These are phyloP conservation scores for Fusarium sp. DNA, from an alignment of 2,329 filamentous ascomycete species.

Conservation along the genomic window DNA sequence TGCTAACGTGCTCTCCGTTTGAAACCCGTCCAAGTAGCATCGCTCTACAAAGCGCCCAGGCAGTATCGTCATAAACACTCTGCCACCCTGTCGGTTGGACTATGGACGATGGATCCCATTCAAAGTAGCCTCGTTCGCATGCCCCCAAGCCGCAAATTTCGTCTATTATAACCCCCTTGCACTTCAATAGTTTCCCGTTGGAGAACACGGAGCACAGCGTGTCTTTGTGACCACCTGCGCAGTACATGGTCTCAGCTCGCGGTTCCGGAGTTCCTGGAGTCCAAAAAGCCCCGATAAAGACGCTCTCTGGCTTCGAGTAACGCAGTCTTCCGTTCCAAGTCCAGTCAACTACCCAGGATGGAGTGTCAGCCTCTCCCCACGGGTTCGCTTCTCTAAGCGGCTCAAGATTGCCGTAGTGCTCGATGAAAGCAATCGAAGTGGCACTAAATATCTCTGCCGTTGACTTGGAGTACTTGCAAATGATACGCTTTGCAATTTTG, in stretches of 20 bases:
- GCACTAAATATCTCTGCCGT: conserved; percentile 14
- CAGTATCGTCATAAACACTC: conserved; percentile 13
- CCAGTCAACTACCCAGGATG: conserved; percentile 26
- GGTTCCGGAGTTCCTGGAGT: conserved; percentile 15
- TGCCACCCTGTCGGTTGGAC: conserved; percentile 7
- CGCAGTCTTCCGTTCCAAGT: conserved; percentile 20
- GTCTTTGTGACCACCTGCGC: neutral
- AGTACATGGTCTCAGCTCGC: conserved; percentile 16
- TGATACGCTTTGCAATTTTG: conserved; percentile 10
- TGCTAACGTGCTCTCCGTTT: conserved; percentile 12
- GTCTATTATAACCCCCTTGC: conserved; percentile 15
- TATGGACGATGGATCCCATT: conserved; percentile 14
- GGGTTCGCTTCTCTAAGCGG: conserved; percentile 25
- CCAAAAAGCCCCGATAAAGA: conserved; percentile 20
- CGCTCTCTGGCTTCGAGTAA: conserved; percentile 19
- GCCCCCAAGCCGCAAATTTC: conserved; percentile 16
- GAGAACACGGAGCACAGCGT: neutral
- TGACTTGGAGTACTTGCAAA: conserved; percentile 17
- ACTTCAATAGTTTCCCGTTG: conserved; percentile 4
- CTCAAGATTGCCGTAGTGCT: conserved; percentile 21
- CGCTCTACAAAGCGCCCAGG: conserved; percentile 7
- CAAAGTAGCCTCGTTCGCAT: conserved; percentile 15
- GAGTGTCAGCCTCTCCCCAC: conserved; percentile 13
- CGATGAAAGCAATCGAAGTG: conserved; percentile 16
- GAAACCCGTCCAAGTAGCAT: conserved; percentile 23